A percentile compares a stretch with the other conserved stretches of the same genome.
Evolutionary conservation across 352 stramenopile species (phyloP).

Genomic region (Globisporangium nagaii): DNA sequence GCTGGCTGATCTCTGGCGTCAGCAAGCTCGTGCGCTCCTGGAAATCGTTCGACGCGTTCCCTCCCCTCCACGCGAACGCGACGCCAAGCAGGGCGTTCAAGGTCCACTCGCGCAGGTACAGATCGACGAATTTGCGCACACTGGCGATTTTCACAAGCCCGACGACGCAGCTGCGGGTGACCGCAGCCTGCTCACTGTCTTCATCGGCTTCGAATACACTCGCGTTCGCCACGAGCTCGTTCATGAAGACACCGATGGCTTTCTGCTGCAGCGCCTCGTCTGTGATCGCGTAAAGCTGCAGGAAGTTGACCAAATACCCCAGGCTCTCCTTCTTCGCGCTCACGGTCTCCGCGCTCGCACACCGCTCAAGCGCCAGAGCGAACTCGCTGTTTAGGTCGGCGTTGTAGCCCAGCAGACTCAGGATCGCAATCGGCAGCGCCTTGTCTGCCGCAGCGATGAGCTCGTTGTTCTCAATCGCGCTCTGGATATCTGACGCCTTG

Average conservation of each 20-base stretch:
- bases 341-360: constrained; percentile 17
- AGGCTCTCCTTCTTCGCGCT: constrained; percentile 27
- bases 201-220: constrained; percentile 5
- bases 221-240: constrained; percentile 23
- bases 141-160: constrained; percentile 34
- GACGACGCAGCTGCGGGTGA: constrained; percentile 22
- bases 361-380: constrained; percentile 31
- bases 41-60: constrained; percentile 34
- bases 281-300: constrained; percentile 54
- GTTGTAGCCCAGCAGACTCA: constrained; percentile 66
- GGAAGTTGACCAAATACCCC: constrained; percentile 57
- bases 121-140: constrained; percentile 35
- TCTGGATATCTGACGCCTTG: constrained; percentile 41
- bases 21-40: constrained; percentile 25
- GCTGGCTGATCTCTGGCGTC: constrained; percentile 25
- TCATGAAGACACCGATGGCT: constrained; percentile 52
- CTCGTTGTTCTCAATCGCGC: constrained; percentile 53
- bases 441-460: constrained; percentile 46
- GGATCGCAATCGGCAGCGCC: constrained; percentile 44
- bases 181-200: constrained; percentile 3
- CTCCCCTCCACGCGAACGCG: constrained; percentile 30
- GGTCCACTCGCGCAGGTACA: constrained; percentile 46
- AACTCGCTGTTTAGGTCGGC: constrained; percentile 68
- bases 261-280: constrained; percentile 38
- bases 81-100: constrained; percentile 36